Base-by-base conservation (phyloP, 2,329 filamentous ascomycete species). In the Camillea tinctor region DNA sequence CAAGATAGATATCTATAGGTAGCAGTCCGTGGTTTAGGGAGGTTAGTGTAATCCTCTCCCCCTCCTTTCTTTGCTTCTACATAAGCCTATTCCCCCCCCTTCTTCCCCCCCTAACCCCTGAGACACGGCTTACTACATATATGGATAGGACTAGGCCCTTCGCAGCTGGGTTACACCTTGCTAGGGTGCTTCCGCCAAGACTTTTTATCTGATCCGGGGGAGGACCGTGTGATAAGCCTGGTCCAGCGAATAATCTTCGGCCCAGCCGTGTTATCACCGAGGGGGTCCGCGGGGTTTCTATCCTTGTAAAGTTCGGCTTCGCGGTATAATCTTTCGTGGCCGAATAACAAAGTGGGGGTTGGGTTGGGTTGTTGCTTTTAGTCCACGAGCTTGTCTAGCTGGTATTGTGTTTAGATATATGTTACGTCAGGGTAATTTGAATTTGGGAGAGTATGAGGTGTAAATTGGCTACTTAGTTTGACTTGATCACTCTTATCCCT, bases 121-220 rank as follows among this genome's bases (percentile, higher is more conserved):
- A 30, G 26, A 30, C 26, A 30, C 8, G 7, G 26, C 26, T 30
- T 30, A 30, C 26, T 11, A 30, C 26, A 30, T 30, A n/a, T n/a
- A n/a, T n/a, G n/a, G n/a, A n/a, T n/a, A 30, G 3, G 26, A 30
- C 26, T 30, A 30, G 8, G 13, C 26, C 26, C 7, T 30, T 30
- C 26, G 13, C 26, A 30, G 26, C 26, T 30, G 13, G 26, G 26
- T 30, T 30, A 30, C 26, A 30, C 44, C 4, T 55, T 40, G 52
- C 53, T 24, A 26, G 36, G n/a, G 21, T 48, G n/a, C n/a, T 8
- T 49, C 36, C 17, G 64, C 64, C 64, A 65, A 65, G 64, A 56
- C 52, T 4, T 60, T 48, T 65, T 65, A 65, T 65, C 64, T 62
- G 64, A 65, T 65, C 64, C 63, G 59, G 44, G 26, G 9, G 8